Base-by-base conservation (phyloP, 2,329 filamentous ascomycete genomes). In the Aspergillus japonicus region DNA sequence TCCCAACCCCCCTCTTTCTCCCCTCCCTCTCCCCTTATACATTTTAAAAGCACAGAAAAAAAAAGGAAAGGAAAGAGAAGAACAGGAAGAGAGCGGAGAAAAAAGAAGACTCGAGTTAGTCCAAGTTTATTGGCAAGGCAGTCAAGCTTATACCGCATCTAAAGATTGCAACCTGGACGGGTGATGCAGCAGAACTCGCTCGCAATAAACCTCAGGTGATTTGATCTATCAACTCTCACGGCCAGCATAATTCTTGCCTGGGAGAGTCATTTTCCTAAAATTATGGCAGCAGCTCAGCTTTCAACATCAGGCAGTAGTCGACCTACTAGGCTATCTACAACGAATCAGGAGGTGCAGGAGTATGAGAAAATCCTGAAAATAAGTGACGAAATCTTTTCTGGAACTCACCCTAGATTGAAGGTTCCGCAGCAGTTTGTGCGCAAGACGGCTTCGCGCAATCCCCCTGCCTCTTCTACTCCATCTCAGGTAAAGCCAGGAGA, bases 291-390 rank as follows among this genome's bases (percentile, higher is more conserved):
- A 58, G 68, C 72, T 68, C 71, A 73, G 59, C 67, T 72, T 58
- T 62, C 74, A 63, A 67, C 44, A 5, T 48, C 53, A 55, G 44
- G 53, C 14, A 31, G 70, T 64, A 68, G 68, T 61, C 64, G 69
- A 58, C 61, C 69, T 63, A 56, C 65, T 47, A 67, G 68, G 31
- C 62, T 69, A 56, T 67, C 72, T 58, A 61, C 85, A 66, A 73
- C 85, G 66, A 73, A 81, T 60, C 79, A 83, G 69, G 85, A 89
- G 71, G 77, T 89, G 53, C 76, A 81, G 69, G 86, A 93, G 77
- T 95, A 92, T 80, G 85, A 89, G 72, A 91, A 89, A 78, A 90
- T 98, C 70, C 75, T 96, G 71, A 85, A 83, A 67, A 87, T 98
- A 76, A 89, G 88, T 76, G 90, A 96, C 80, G 83, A 87, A 67